Percentiles rank a stretch among this genome's conserved stretches.
Conservation (phyloP, 139 green algal genomes). For the Astrephomene gubernaculifera region DNA sequence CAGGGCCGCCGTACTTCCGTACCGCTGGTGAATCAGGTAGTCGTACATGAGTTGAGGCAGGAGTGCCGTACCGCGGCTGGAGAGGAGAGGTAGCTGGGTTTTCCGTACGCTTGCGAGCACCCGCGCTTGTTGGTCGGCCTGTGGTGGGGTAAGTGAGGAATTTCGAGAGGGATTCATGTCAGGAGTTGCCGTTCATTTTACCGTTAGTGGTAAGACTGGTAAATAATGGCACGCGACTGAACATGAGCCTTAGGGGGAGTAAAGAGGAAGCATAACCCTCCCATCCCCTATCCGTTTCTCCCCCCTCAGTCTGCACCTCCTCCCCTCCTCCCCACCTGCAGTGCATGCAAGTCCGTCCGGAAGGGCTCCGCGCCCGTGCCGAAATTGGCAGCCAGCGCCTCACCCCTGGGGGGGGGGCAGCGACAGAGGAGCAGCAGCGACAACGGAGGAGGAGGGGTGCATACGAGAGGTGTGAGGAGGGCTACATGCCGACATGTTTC, state of each 20-base stretch:
- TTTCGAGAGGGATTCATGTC: too few relatives aligned
- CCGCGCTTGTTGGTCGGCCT: background rate
- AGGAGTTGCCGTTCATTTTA: too few relatives aligned
- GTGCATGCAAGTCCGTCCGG: background rate
- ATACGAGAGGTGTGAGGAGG: too few relatives aligned
- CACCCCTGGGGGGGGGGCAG: background rate
- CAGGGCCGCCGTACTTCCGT: conserved; percentile 65
- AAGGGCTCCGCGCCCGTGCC: conserved; percentile 14
- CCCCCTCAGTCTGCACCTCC: too few relatives aligned
- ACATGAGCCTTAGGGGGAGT: too few relatives aligned
- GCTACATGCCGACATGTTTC: too few relatives aligned
- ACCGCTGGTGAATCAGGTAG: conserved; percentile 76
- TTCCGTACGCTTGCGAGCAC: background rate
- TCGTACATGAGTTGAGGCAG: conserved; percentile 75
- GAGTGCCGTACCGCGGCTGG: conserved; percentile 44
- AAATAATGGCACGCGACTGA: too few relatives aligned
- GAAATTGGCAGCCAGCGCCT: conserved; percentile 33
- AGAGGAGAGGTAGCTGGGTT: conserved; percentile 35
- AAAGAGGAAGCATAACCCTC: too few relatives aligned
- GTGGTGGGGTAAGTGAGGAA: background rate
- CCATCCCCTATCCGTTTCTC: too few relatives aligned
- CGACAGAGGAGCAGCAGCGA: too few relatives aligned
- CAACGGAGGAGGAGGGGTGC: too few relatives aligned
- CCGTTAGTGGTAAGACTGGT: too few relatives aligned
- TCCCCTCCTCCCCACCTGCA: background rate